These are phyloP conservation scores for Macrolepiota fuliginosa DNA, from an alignment of 768 basidiomycete genomes.

Conservation along the genomic window DNA sequence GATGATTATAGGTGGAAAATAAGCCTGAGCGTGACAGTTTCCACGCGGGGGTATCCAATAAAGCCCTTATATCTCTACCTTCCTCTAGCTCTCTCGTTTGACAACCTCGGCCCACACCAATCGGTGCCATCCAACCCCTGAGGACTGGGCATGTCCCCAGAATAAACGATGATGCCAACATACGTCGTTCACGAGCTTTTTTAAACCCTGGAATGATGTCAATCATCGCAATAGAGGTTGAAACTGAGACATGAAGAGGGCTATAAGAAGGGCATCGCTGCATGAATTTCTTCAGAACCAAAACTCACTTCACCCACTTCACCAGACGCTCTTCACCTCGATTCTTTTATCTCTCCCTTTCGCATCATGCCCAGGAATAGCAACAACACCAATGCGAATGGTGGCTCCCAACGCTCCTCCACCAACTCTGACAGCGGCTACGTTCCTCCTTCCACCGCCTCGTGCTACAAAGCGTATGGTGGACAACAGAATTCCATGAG, in stretches of 20 bases:
- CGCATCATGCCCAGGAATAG: not conserved
- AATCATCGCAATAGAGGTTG: not conserved
- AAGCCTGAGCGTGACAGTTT: too few species aligned
- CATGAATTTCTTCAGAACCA: not conserved
- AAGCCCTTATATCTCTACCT: too few species aligned
- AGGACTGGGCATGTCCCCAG: not conserved
- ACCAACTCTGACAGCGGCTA: not conserved
- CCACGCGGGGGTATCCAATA: too few species aligned
- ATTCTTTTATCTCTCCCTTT: not conserved
- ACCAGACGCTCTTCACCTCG: not conserved
- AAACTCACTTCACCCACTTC: not conserved
- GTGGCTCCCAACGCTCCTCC: not conserved
- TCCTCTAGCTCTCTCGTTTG: too few species aligned
- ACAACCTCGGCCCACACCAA: too few species aligned
- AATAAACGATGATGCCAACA: not conserved
- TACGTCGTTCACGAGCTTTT: not conserved
- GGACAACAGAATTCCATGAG: not conserved
- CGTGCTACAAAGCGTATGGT: conserved; percentile 2
- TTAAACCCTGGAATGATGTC: not conserved
- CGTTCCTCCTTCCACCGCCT: not conserved
- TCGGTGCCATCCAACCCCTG: not conserved
- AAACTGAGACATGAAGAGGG: not conserved
- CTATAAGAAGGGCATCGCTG: not conserved
- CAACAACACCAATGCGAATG: not conserved
- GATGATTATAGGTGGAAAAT: too few species aligned